Evolutionary conservation across 2,329 filamentous ascomycete genomes (phyloP).

Genomic region (Dendrostoma leiphaemia): DNA sequence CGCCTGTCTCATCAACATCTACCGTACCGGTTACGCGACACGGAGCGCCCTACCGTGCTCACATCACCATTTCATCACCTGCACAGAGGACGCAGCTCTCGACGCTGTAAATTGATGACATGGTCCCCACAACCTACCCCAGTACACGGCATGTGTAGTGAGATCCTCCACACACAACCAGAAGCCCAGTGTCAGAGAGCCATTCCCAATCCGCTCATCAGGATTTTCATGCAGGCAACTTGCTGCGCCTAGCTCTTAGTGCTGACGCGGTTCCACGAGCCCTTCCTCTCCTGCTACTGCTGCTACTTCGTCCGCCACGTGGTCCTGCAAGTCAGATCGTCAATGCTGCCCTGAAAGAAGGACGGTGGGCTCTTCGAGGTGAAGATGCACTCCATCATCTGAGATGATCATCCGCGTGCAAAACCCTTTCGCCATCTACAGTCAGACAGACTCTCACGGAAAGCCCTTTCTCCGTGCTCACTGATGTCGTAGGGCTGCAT

Average conservation of each 20-base stretch:
- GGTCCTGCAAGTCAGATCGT: slow-evolving; percentile 1
- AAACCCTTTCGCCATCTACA: neutral
- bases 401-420: neutral
- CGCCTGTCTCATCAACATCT: neutral
- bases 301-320: neutral
- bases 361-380: no score
- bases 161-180: neutral
- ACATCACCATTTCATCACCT: neutral
- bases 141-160: neutral
- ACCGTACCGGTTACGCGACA: neutral
- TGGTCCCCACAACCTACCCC: no score
- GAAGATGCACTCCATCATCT: neutral
- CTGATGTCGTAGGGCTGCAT: slow-evolving; percentile 5
- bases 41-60: neutral
- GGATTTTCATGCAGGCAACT: neutral
- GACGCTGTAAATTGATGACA: no score
- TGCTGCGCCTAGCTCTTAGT: slow-evolving; percentile 5
- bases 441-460: neutral
- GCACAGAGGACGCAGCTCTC: no score
- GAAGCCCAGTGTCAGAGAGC: neutral
- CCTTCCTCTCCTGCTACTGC: neutral
- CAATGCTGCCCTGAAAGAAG: neutral
- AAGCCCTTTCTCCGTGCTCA: neutral
- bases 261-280: neutral
- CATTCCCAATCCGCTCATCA: neutral